Percentiles rank a stretch among this genome's conserved stretches.
Evolutionary conservation across 1,284 basidiomycete genomes (phyloP).

Genomic region (Malassezia sympodialis): DNA sequence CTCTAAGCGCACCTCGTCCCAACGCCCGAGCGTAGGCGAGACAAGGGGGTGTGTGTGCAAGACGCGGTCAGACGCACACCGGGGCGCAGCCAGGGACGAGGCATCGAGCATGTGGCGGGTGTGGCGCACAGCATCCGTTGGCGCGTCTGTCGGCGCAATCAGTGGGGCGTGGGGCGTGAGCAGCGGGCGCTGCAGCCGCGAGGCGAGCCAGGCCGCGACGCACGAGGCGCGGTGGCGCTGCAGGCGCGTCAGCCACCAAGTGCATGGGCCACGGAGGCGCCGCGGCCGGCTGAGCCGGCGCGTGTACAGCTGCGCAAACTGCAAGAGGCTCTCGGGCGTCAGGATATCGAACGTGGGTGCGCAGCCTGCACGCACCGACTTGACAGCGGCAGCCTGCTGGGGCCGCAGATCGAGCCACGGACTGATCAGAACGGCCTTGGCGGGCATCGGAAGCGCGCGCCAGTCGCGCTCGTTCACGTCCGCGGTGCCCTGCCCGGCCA

Average conservation of each 20-base stretch:
- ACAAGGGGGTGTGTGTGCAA: constrained; percentile 28
- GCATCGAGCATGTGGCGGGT: neutral
- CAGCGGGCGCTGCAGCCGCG: constrained; percentile 5
- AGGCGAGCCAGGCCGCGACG: neutral
- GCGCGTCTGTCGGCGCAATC: neutral
- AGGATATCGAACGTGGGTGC: constrained; percentile 30
- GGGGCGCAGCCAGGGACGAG: constrained; percentile 24
- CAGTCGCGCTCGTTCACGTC: constrained; percentile 38
- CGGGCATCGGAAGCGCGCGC: constrained; percentile 37
- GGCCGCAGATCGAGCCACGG: constrained; percentile 45
- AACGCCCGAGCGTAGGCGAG: constrained; percentile 38
- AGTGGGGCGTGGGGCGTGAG: neutral
- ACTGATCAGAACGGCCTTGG: constrained; percentile 39
- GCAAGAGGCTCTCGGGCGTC: constrained; percentile 37
- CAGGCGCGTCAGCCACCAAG: neutral
- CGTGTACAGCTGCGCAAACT: constrained; percentile 45
- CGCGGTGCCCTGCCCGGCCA: constrained; percentile 28
- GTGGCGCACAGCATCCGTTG: neutral
- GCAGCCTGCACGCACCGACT: constrained; percentile 17
- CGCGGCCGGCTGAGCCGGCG: constrained; percentile 35
- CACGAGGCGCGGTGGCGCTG: neutral
- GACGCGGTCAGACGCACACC: constrained; percentile 16
- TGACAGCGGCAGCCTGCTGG: constrained; percentile 24
- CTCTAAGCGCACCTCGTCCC: constrained; percentile 28
- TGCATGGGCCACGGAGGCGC: constrained; percentile 30